These are phyloP conservation scores for Trifolium pratense DNA, from an alignment of 306 rosid genomes.

Conservation along the genomic window DNA sequence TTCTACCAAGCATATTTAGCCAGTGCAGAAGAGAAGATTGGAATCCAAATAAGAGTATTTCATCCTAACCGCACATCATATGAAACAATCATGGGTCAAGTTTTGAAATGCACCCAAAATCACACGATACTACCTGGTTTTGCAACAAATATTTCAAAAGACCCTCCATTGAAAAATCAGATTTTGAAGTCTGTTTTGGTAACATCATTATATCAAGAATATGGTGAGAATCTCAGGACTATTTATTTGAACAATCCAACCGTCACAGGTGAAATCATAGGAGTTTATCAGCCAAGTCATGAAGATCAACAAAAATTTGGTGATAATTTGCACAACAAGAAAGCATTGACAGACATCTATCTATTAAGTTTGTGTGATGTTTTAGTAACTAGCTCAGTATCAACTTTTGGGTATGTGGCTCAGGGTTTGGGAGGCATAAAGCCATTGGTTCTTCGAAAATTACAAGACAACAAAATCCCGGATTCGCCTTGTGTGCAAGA, in stretches of 20 bases:
- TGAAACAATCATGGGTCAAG: constrained; percentile 50
- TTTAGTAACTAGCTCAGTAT: constrained; percentile 56
- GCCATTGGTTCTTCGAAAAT: not conserved
- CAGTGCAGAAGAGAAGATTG: constrained; percentile 32
- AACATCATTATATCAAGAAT: constrained; percentile 54
- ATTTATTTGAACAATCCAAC: constrained; percentile 54
- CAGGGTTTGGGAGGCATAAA: constrained; percentile 18
- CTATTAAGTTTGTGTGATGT: constrained; percentile 55
- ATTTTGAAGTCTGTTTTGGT: constrained; percentile 53
- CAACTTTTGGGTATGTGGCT: constrained; percentile 29
- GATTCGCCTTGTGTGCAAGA: not conserved
- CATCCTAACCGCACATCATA: not conserved
- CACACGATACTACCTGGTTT: constrained; percentile 48
- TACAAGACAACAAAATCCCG: not conserved
- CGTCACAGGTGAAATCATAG: constrained; percentile 51
- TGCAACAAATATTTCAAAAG: not conserved
- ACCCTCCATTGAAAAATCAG: not conserved
- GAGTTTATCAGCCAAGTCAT: constrained; percentile 65
- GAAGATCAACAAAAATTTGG: constrained; percentile 61
- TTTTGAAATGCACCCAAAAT: constrained; percentile 47
- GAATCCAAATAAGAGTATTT: constrained; percentile 43
- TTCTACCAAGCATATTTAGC: constrained; percentile 36
- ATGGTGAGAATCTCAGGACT: constrained; percentile 47
- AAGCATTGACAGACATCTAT: constrained; percentile 60
- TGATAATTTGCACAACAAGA: constrained; percentile 44